These are phyloP conservation scores for Aquanectria penicillioides DNA, from an alignment of 2,329 filamentous ascomycete species.

Conservation along the genomic window DNA sequence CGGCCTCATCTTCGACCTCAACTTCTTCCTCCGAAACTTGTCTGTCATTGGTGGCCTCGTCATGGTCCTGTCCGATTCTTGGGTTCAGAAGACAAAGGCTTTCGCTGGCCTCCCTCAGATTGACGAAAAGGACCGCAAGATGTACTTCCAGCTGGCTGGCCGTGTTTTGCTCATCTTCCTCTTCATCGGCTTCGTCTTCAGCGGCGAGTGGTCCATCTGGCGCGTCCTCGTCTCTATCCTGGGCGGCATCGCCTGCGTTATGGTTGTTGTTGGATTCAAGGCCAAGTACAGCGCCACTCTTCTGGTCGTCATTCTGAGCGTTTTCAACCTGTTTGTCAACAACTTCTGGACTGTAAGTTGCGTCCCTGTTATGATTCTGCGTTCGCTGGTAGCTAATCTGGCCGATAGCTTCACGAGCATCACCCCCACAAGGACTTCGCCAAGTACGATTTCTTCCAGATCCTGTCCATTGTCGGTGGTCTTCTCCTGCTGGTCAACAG, in stretches of 20 bases:
- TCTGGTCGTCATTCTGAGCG: slow-evolving; percentile 91
- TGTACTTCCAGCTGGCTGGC: slow-evolving; percentile 99
- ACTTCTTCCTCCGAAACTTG: slow-evolving; percentile 99
- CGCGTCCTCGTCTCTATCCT: slow-evolving; percentile 85
- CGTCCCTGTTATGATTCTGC: background rate
- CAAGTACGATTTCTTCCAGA: slow-evolving; percentile 99
- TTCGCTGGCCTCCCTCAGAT: slow-evolving; percentile 93
- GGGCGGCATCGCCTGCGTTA: slow-evolving; percentile 91
- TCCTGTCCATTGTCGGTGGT: slow-evolving; percentile 96
- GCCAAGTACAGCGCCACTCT: slow-evolving; percentile 98
- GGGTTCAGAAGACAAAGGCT: slow-evolving; percentile 97
- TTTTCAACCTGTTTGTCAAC: slow-evolving; percentile 98
- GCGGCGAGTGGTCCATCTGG: slow-evolving; percentile 91
- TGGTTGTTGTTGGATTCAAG: slow-evolving; percentile 99
- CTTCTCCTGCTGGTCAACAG: slow-evolving; percentile 98
- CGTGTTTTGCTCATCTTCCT: slow-evolving; percentile 97
- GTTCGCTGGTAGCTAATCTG: slow-evolving; percentile 5
- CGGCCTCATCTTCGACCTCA: slow-evolving; percentile 97
- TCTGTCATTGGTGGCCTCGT: slow-evolving; percentile 96
- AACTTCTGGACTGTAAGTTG: slow-evolving; percentile 97
- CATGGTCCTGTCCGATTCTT: slow-evolving; percentile 98
- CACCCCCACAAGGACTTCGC: slow-evolving; percentile 99
- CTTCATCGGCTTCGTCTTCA: slow-evolving; percentile 96
- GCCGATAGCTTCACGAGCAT: slow-evolving; percentile 84
- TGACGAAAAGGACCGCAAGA: slow-evolving; percentile 99